phyloP scores from a whole-genome alignment of 192 early-diverging fungal genomes.

The Pecoramyces ruminantium region DNA sequence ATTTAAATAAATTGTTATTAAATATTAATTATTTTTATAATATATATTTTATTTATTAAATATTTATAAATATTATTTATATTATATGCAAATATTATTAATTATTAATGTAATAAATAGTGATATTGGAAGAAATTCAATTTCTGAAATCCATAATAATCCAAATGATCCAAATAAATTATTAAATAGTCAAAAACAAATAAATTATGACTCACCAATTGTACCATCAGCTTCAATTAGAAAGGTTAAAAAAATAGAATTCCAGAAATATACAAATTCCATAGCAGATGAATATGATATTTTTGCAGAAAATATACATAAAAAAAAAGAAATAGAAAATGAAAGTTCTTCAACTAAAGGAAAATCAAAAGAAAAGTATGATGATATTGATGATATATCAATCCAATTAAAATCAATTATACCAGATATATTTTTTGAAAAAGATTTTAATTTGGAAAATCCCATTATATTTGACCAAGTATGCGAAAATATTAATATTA shows the following conservation, averaged over 20 bases:
- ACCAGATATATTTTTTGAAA: slow-evolving; percentile 73
- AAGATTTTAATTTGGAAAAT: slow-evolving; percentile 71
- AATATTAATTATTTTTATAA: too few relatives aligned
- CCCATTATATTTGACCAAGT: slow-evolving; percentile 75
- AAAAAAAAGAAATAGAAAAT: background rate
- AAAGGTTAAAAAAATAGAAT: background rate
- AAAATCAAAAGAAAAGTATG: background rate
- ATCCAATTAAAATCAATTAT: slow-evolving; percentile 23
- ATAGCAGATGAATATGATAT: background rate
- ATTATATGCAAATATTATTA: too few relatives aligned
- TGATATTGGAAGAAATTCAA: background rate
- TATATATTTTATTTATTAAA: too few relatives aligned
- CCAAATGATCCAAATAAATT: background rate
- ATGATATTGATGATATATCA: background rate
- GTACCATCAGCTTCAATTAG: background rate
- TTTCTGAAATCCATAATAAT: background rate
- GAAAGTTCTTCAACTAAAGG: background rate
- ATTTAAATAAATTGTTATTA: too few relatives aligned
- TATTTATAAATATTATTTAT: too few relatives aligned
- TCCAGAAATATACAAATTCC: background rate
- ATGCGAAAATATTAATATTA: slow-evolving; percentile 53
- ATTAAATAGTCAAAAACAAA: background rate
- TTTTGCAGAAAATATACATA: background rate
- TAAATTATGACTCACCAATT: background rate
- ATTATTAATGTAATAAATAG: too few relatives aligned